Base-by-base conservation (phyloP, 331 rosid genomes). In the Dryas integrifolia region DNA sequence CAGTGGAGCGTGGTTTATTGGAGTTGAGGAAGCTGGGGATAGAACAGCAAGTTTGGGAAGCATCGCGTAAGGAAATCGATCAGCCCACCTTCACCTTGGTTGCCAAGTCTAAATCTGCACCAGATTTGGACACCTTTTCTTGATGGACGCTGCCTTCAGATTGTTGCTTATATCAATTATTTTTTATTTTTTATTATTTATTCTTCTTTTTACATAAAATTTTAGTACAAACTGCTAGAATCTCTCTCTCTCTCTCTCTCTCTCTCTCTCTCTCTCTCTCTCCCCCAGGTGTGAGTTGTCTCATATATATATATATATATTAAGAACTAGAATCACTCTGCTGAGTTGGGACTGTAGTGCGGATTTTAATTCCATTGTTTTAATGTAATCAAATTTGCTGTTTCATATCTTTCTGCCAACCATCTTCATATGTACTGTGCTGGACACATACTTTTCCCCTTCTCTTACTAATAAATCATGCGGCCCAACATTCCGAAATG, bases 21-120 rank as follows among this genome's bases (percentile, higher is more conserved):
- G 99, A 90, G 87, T 82, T 92, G 83, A 83, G 98, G 85, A 95
- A 92, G 88, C 87, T 95, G 70, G 97, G 97, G 50, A 85, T 92
- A 79, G 99, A 95, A 83, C 96, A 86, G 62, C 94, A 85, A 69
- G 97, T 95, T 44, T 95, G 99, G 99, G 99, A 95, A 86, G 96
- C 99, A 75, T 95, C 97, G 43, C 85, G 99, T 26, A 92, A 86
- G 72, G 98, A 88, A 85, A 89, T 90, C 21, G 97, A 91, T 68
- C 96, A 86, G 65, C 82, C 80, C 63, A 65, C 53, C 64, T 76
- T 82, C 63, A 65, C 50, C 64, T 76, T 82, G 2, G 76, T 73
- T 52, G 72, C 58, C 69, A 81, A 89, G 85, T 84, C 82, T 79
- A 86, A 85, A 79, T 60, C 82, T 61, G 62, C 79, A 35, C 50